These are phyloP conservation scores for Nicotiana rustica DNA, from an alignment of 305 asterid species.

Conservation along the genomic window DNA sequence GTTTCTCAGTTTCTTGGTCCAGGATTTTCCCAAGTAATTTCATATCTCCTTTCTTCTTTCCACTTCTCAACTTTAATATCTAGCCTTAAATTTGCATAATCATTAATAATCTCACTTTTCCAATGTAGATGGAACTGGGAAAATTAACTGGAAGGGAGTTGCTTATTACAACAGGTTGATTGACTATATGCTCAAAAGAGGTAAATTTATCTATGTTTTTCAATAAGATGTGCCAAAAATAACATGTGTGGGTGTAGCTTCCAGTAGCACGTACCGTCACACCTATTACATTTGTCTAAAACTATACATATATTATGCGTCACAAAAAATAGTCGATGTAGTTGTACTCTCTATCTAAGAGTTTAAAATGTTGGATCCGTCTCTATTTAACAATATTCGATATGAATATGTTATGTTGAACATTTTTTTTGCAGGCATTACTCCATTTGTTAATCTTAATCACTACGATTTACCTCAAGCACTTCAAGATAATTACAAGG, in stretches of 20 bases:
- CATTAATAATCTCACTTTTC: not conserved
- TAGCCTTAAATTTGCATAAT: not conserved
- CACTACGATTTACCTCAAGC: slow-evolving; percentile 97
- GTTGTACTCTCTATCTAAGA: not conserved
- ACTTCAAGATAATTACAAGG: slow-evolving; percentile 78
- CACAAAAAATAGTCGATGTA: not conserved
- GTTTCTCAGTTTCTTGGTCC: slow-evolving; percentile 94
- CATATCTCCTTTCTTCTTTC: not conserved
- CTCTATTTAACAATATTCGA: not conserved
- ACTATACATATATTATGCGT: not conserved
- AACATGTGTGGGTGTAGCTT: not conserved
- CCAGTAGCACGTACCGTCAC: not conserved
- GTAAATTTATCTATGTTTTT: slow-evolving; percentile 37
- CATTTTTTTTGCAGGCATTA: slow-evolving; percentile 58
- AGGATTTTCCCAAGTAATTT: slow-evolving; percentile 87
- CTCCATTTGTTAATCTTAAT: slow-evolving; percentile 89
- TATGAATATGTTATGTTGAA: not conserved
- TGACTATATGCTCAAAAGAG: slow-evolving; percentile 79
- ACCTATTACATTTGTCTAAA: not conserved
- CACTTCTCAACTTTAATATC: not conserved
- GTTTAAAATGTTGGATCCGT: not conserved
- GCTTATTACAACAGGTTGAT: slow-evolving; percentile 82
- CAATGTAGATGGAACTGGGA: slow-evolving; percentile 80
- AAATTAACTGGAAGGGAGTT: slow-evolving; percentile 84
- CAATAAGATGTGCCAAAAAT: not conserved